Evolutionary conservation across 2,329 filamentous ascomycete genomes (phyloP), one percentile per base, ranked within the genome.

Genomic region (Lasiodiplodia sp.): DNA sequence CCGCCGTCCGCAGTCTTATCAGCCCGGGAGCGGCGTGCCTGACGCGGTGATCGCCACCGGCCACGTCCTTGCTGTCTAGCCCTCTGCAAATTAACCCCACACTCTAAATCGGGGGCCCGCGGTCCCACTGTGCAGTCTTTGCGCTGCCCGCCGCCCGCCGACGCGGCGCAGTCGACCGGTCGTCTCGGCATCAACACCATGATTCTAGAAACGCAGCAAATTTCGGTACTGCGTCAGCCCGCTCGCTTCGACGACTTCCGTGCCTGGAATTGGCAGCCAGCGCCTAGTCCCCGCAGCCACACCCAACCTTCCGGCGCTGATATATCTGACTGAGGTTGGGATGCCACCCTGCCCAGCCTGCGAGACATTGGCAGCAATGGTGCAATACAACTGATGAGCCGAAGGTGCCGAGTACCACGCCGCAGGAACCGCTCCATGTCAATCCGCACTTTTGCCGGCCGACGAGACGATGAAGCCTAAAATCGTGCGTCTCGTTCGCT

Each of bases 31-130:
- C 25, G 49, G 58, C 58, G 25, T 25, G 58, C 58, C 58, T 63
- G 44, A 63, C 18, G n/a, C 58, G 40, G 58, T 52, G 60, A 64
- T 64, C 60, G 28, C 16, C 60, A 23, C 60, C 60, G 40, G 60
- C 60, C 12, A 25, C 40, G 58, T 37, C 58, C 58, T 44, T 63
- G 58, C 37, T 51, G 58, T 63, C 38, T 64, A 64, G 60, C 60
- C 60, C 31, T 64, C 60, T 64, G 44, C 28, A 64, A 64, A 64
- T 64, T 64, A 64, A 64, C 44, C 60, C 60, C 60, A 64, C 44
- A 64, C 60, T 64, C 60, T 52, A 64, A 38, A 51, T 49, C 12
- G 16, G 51, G 60, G 28, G 28, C 44, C 21, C 11, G 7, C 12
- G 16, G 37, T 28, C 58, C 28, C 40, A 21, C 38, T 1, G 38